Percentiles rank a stretch among this genome's conserved stretches.
phyloP scores from a whole-genome alignment of 805 yeast genomes.

The Hanseniaspora guilliermondii region DNA sequence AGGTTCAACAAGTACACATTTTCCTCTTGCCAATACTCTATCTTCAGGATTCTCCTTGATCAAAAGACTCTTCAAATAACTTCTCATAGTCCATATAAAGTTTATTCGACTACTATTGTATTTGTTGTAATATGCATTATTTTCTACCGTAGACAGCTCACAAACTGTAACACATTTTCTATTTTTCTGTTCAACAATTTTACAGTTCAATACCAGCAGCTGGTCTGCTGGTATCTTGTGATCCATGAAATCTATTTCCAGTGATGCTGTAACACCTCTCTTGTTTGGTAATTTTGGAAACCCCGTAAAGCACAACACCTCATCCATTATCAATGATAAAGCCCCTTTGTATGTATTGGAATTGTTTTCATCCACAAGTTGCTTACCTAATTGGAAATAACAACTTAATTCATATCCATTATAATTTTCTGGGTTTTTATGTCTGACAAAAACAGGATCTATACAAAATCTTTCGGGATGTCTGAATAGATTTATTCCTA shows the following conservation, averaged over 20 bases:
- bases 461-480: slow-evolving; percentile 58
- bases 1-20: slow-evolving; percentile 71
- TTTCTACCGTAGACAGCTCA: slow-evolving; percentile 39
- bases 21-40: slow-evolving; percentile 44
- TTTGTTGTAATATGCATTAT: slow-evolving; percentile 4
- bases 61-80: slow-evolving; percentile 3
- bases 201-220: slow-evolving; percentile 54
- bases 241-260: slow-evolving; percentile 47
- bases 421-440: slow-evolving; percentile 33
- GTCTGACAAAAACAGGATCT: slow-evolving; percentile 39
- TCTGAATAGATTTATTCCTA: slow-evolving; percentile 57
- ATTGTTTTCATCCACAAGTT: slow-evolving; percentile 46
- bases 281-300: slow-evolving; percentile 67
- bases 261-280: slow-evolving; percentile 79
- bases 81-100: background rate
- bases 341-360: slow-evolving; percentile 75
- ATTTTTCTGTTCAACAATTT: slow-evolving; percentile 55
- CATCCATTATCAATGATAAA: slow-evolving; percentile 68
- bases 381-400: slow-evolving; percentile 59
- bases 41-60: slow-evolving; percentile 19
- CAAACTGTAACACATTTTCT: slow-evolving; percentile 76
- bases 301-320: slow-evolving; percentile 74
- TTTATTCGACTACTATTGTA: background rate
- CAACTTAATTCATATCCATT: slow-evolving; percentile 43
- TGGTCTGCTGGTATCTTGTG: slow-evolving; percentile 39